Evolutionary conservation across 345 rosid genomes (phyloP), one percentile per base, ranked within the genome.

Genomic region (Ceriops zippeliana): DNA sequence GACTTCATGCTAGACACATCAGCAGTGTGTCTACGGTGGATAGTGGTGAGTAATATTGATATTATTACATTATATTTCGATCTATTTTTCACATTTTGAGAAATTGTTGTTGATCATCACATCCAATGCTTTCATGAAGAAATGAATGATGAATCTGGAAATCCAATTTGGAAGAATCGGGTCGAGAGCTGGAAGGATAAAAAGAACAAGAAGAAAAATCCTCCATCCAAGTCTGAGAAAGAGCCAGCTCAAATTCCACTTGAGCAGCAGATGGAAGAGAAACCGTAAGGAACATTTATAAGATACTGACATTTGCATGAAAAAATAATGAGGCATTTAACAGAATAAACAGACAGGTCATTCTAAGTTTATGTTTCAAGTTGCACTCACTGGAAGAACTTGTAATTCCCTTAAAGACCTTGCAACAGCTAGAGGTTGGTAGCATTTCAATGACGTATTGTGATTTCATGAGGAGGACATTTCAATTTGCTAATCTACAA

Each of bases 141-240:
- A 69, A 76, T 86, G 68, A 86, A 87, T 34, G 97, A 91, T 78
- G 97, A 91, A 66, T 82, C 73, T 13, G 99, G 92, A 47, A 95
- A 95, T 38, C 96, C 99, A 5, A 88, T 95, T 53, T 95, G 99
- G 99, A 95, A 91, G 86, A 91, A 90, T 74, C 85, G 97, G 64
- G 97, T 95, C 61, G 97, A 95, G 69, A 95, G 96, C 67, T 91
- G 97, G 97, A 95, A 90, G 85, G 97, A 88, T 52, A 95, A 95
- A 80, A 95, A 93, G 83, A 81, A 70, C 78, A 88, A 90, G 86
- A 95, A 89, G 86, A 90, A 81, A 70, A 89, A 85, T 69, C 60
- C 75, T 76, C 72, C 77, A 34, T 58, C 87, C 1, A 91, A 95
- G 82, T 80, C 69, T 68, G 92, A 83, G 75, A 78, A 70, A 60